Evolutionary conservation across 352 stramenopile species (phyloP).

Genomic region (Elongisporangium anandrum): DNA sequence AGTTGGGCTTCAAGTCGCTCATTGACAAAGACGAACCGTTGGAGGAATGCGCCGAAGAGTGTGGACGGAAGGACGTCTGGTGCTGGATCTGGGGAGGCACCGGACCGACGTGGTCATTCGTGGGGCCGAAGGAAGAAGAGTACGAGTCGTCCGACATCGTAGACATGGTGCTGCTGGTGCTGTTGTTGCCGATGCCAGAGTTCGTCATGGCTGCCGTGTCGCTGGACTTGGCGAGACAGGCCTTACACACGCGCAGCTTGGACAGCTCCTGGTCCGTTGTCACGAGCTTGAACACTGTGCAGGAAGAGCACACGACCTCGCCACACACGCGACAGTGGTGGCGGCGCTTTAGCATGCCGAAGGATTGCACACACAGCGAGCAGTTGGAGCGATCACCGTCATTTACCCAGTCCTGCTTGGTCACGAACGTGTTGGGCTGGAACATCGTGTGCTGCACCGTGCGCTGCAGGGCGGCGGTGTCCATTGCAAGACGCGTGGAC

Average conservation of each 20-base stretch:
- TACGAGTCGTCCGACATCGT: conserved; percentile 46
- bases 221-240: conserved; percentile 60
- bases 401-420: conserved; percentile 78
- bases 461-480: conserved; percentile 48
- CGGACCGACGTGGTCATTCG: conserved; percentile 21
- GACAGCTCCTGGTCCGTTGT: conserved; percentile 39
- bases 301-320: conserved; percentile 80
- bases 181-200: conserved; percentile 15
- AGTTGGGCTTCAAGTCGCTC: conserved; percentile 36
- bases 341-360: conserved; percentile 74
- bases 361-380: conserved; percentile 74
- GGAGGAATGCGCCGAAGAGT: conserved; percentile 15
- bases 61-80: conserved; percentile 3
- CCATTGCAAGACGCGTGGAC: conserved; percentile 53
- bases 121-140: conserved; percentile 12
- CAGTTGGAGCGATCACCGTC: conserved; percentile 75
- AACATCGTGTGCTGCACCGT: conserved; percentile 73
- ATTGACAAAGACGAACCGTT: conserved; percentile 38
- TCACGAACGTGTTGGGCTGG: conserved; percentile 46
- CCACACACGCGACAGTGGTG: conserved; percentile 87
- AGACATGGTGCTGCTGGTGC: conserved; percentile 42
- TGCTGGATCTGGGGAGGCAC: conserved; percentile 12
- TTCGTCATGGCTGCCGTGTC: conserved; percentile 3
- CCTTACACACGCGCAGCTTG: conserved; percentile 80
- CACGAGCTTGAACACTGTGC: conserved; percentile 76